Evolutionary conservation across 441 rosid species (phyloP).

Genomic region (Brassica hybrid): DNA sequence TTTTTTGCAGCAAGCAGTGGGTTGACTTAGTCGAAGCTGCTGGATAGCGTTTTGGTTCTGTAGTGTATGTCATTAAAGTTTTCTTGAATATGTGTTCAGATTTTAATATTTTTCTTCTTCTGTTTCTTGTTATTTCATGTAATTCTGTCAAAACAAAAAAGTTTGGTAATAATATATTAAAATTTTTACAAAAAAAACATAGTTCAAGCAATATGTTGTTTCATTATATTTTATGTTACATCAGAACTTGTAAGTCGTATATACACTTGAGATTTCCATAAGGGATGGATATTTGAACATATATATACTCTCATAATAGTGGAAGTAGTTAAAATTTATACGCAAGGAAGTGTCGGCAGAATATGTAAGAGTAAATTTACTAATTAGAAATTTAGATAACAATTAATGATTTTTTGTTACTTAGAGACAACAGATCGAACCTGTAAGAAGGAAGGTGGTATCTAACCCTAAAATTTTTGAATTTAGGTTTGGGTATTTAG

Average conservation of each 20-base stretch:
- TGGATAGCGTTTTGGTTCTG: too few relatives aligned
- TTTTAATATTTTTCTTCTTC: too few relatives aligned
- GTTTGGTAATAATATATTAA: too few relatives aligned
- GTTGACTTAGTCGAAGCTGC: too few relatives aligned
- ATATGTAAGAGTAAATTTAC: neutral
- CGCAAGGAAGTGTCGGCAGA: slow-evolving; percentile 32
- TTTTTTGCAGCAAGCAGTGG: too few relatives aligned
- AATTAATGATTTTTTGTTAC: neutral
- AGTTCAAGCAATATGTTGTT: neutral
- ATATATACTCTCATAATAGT: neutral
- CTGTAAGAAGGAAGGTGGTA: neutral
- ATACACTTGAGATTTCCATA: neutral
- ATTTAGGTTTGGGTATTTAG: too few relatives aligned
- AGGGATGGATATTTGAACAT: neutral
- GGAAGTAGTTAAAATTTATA: neutral
- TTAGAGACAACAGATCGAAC: neutral
- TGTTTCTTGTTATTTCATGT: too few relatives aligned
- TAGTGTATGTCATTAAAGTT: too few relatives aligned
- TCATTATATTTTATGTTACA: neutral
- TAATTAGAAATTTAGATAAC: neutral
- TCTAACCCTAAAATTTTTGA: neutral
- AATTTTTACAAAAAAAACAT: neutral
- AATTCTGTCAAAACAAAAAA: too few relatives aligned
- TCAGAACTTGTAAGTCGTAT: neutral
- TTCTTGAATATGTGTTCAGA: too few relatives aligned